Evolutionary conservation across 306 rosid genomes (phyloP), one percentile per base, ranked within the genome.

Genomic region (Vicia sativa): DNA sequence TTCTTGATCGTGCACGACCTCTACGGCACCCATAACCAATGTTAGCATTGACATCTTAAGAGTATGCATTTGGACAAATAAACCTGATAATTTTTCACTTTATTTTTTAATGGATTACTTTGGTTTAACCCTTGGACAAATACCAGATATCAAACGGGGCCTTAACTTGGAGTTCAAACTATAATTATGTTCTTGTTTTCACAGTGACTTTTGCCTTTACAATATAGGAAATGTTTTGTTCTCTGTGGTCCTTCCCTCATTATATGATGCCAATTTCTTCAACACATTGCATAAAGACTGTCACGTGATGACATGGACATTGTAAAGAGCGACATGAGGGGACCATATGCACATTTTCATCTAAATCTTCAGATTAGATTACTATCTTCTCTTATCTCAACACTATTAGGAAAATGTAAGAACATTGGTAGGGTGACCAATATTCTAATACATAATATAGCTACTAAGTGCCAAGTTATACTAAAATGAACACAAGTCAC

Each of bases 251-350:
- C 79, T 46, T 67, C 21, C 19, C 55, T 46, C n/a, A n/a, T 21
- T 16, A 59, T 11, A 46, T 67, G 55, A 19, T 26, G 57, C 21
- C 70, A 74, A 23, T 25, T 37, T 44, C 35, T 34, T 34, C 38
- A 34, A 34, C 8, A 7, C 38, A 34, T 34, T 34, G 38, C 38
- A 35, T 19, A 55, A 48, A 53, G 77, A 56, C 15, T 65, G 9
- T 23, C 81, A 77, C 60, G 74, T 77, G 78, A 74, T 55, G 67
- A 73, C 37, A 39, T 74, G 81, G 48, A 77, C 65, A n/a, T 1
- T 28, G 31, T 49, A 48, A 19, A 2, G 31, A 7, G 13, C 23
- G 48, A 60, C 28, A 4, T 50, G 1, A 42, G 19, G 65, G 76
- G 80, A 77, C 80, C 72, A 70, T 34, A 7, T 54, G 42, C 4